Evolutionary conservation across 257 asterid species (phyloP).

Genomic region (Rauvolfia tetraphylla): DNA sequence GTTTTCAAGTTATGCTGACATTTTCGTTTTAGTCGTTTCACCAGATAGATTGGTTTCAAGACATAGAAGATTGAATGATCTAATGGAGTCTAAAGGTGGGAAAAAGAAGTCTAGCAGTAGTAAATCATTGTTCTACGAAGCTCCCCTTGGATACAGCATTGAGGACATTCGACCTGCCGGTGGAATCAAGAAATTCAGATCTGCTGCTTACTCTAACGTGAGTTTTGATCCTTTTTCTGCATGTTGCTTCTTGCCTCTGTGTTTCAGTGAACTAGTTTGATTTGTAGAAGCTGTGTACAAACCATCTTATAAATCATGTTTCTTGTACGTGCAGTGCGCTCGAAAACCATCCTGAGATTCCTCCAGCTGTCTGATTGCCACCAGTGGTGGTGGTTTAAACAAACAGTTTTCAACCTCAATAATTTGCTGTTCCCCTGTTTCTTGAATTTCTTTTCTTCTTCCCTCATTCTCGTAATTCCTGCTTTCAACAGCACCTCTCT

Average conservation of each 20-base stretch:
- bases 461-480: conserved; percentile 31
- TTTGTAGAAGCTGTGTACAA: neutral
- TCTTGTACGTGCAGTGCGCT: conserved; percentile 54
- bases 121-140: conserved; percentile 69
- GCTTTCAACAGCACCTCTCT: conserved; percentile 22
- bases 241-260: neutral
- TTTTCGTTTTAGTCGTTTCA: neutral
- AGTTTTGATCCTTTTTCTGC: conserved; percentile 23
- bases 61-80: conserved; percentile 22
- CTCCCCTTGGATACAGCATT: conserved; percentile 88
- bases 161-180: conserved; percentile 94
- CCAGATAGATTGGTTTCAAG: neutral
- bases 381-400: conserved; percentile 21
- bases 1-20: neutral
- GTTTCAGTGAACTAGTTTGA: neutral
- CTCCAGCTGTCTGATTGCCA: conserved; percentile 22
- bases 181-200: conserved; percentile 89
- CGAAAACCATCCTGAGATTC: conserved; percentile 80
- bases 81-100: conserved; percentile 54
- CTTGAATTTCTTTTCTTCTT: conserved; percentile 22
- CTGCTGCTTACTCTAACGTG: conserved; percentile 97
- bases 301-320: neutral
- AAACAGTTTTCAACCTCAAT: conserved; percentile 19
- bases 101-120: conserved; percentile 76
- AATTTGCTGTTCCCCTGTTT: conserved; percentile 7